Conservation (phyloP, 2,329 filamentous ascomycete species). For the Dothistroma septosporum region DNA sequence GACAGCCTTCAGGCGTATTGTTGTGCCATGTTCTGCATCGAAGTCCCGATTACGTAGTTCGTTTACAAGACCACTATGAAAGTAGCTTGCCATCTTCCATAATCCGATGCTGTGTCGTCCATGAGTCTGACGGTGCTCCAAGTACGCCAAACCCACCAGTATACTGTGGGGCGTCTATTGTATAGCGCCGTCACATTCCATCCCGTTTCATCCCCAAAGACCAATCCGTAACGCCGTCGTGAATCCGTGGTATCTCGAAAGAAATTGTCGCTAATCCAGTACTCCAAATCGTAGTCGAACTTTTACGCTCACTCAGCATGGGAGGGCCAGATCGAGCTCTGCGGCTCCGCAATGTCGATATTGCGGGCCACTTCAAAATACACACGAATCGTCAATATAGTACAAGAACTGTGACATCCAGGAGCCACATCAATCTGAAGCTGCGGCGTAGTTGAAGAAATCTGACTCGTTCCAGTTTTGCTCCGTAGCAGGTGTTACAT, state of each 20-base stretch:
- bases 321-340: not conserved
- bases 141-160: not conserved
- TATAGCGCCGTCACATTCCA: not conserved
- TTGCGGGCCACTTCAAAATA: not conserved
- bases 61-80: not conserved
- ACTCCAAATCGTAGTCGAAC: not conserved
- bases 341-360: not conserved
- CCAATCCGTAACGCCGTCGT: not conserved
- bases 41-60: not conserved
- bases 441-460: conserved; percentile 20
- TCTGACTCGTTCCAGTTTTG: conserved; percentile 20
- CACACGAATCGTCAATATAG: not conserved
- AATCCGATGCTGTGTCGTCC: not conserved
- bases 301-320: not conserved
- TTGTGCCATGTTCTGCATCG: not conserved
- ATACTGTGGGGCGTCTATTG: not conserved
- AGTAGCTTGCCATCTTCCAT: not conserved
- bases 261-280: not conserved
- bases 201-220: not conserved
- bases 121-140: not conserved
- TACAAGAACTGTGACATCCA: not conserved
- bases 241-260: not conserved
- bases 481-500: conserved; percentile 18
- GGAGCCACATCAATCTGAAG: not conserved
- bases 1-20: not conserved